Percentiles rank a stretch among this genome's conserved stretches.
Evolutionary conservation across 192 early-diverging fungal genomes (phyloP).

Genomic region (Coemansia sp.): DNA sequence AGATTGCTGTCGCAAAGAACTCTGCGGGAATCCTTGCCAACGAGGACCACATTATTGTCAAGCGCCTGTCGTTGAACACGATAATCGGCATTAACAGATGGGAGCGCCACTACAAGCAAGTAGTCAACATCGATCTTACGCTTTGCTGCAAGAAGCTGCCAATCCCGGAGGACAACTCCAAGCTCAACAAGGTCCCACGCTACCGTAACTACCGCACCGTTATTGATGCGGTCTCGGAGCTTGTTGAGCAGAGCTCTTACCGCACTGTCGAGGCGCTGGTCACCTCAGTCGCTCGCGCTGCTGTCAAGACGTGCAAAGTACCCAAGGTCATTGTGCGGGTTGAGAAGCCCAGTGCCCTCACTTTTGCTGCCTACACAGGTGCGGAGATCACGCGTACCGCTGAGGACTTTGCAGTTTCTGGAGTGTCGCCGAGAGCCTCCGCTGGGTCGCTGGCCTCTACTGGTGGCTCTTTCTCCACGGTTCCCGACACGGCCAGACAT

Average conservation of each 20-base stretch:
- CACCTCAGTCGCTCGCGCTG: slow-evolving; percentile 73
- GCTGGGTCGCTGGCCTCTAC: neutral
- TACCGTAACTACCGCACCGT: slow-evolving; percentile 91
- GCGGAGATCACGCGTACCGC: slow-evolving; percentile 84
- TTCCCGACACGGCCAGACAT: slow-evolving; percentile 11
- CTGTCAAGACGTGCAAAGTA: slow-evolving; percentile 77
- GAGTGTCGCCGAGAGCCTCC: slow-evolving; percentile 9
- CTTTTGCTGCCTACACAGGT: slow-evolving; percentile 87
- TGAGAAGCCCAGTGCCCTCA: slow-evolving; percentile 93
- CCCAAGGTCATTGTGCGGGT: slow-evolving; percentile 85
- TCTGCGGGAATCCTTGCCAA: slow-evolving; percentile 44
- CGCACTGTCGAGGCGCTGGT: slow-evolving; percentile 96
- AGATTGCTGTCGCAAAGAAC: slow-evolving; percentile 35
- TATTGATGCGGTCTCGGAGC: slow-evolving; percentile 72
- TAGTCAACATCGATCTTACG: slow-evolving; percentile 75
- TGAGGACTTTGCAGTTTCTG: slow-evolving; percentile 42
- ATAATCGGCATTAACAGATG: slow-evolving; percentile 96
- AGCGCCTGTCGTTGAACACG: slow-evolving; percentile 72
- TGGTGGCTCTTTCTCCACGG: neutral
- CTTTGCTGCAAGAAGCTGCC: slow-evolving; percentile 31
- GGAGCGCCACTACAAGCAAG: slow-evolving; percentile 94
- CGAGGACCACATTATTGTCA: slow-evolving; percentile 84
- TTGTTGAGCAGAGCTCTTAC: slow-evolving; percentile 85
- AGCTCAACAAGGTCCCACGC: slow-evolving; percentile 64
- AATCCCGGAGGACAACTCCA: neutral